These are phyloP conservation scores for Pseudogymnoascus sp. DNA, from an alignment of 2,329 filamentous ascomycete species.

Conservation along the genomic window DNA sequence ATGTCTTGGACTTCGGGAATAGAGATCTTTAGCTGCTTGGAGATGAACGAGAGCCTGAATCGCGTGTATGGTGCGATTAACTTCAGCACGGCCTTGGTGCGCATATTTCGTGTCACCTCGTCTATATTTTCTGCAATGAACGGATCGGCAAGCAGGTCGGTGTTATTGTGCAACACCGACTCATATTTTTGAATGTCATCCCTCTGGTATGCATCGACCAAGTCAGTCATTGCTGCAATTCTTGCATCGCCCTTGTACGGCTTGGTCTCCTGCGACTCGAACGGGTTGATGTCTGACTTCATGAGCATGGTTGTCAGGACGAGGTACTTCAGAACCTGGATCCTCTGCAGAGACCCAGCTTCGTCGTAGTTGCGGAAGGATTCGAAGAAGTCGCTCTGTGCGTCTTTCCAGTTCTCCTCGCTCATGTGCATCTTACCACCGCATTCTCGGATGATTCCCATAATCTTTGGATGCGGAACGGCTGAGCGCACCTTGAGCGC, in stretches of 20 bases:
- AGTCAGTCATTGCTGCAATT: constrained; percentile 92
- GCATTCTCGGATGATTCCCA: constrained; percentile 97
- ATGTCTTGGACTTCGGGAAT: constrained; percentile 88
- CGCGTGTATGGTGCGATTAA: constrained; percentile 90
- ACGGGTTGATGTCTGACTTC: constrained; percentile 97
- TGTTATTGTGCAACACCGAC: constrained; percentile 75
- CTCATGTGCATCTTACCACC: constrained; percentile 99
- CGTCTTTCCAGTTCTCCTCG: constrained; percentile 98
- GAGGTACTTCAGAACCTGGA: constrained; percentile 95
- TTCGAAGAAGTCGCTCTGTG: constrained; percentile 96
- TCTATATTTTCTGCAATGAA: constrained; percentile 99
- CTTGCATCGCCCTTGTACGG: constrained; percentile 93
- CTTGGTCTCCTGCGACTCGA: constrained; percentile 97
- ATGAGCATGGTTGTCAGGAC: constrained; percentile 96
- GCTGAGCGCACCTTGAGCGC: constrained; percentile 91
- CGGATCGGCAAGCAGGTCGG: constrained; percentile 79
- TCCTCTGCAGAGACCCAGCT: constrained; percentile 88
- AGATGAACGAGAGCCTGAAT: constrained; percentile 83
- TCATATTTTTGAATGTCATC: constrained; percentile 93
- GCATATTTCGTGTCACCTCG: constrained; percentile 96
- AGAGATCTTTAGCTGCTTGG: constrained; percentile 77
- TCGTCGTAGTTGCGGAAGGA: constrained; percentile 99
- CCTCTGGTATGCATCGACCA: constrained; percentile 92
- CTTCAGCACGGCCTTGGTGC: constrained; percentile 89
- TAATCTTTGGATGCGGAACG: constrained; percentile 95